Evolutionary conservation across 345 rosid species (phyloP).

Genomic region (Brassica rapa): DNA sequence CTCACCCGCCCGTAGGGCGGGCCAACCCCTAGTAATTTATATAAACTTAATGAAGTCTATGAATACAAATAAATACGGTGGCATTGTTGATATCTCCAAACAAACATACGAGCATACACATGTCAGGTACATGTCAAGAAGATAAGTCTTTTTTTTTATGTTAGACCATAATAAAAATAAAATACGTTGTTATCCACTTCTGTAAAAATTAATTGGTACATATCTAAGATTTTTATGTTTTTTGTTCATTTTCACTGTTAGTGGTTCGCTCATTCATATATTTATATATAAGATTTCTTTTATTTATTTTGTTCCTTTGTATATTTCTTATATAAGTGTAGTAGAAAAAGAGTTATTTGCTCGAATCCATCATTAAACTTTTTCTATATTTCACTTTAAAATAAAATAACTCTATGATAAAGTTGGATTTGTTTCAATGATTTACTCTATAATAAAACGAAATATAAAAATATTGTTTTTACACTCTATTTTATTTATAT

Average conservation of each 20-base stretch:
- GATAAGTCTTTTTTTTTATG: not conserved
- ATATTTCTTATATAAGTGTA: not conserved
- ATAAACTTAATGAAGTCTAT: not conserved
- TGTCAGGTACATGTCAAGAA: constrained; percentile 20
- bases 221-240: not conserved
- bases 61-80: not conserved
- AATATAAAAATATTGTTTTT: too few species aligned
- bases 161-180: constrained; percentile 8
- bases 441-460: too few species aligned
- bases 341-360: not conserved
- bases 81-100: constrained; percentile 21
- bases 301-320: not conserved
- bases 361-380: not conserved
- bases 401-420: too few species aligned
- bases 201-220: not conserved
- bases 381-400: too few species aligned
- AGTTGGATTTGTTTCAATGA: too few species aligned
- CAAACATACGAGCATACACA: constrained; percentile 7
- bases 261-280: not conserved
- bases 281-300: not conserved
- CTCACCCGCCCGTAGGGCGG: too few species aligned
- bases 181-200: constrained; percentile 22
- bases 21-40: not conserved
- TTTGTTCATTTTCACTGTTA: not conserved
- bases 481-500: too few species aligned